Evolutionary conservation across 441 rosid species (phyloP), one percentile per base, ranked within the genome.

Genomic region (Syzygium syzygioides): DNA sequence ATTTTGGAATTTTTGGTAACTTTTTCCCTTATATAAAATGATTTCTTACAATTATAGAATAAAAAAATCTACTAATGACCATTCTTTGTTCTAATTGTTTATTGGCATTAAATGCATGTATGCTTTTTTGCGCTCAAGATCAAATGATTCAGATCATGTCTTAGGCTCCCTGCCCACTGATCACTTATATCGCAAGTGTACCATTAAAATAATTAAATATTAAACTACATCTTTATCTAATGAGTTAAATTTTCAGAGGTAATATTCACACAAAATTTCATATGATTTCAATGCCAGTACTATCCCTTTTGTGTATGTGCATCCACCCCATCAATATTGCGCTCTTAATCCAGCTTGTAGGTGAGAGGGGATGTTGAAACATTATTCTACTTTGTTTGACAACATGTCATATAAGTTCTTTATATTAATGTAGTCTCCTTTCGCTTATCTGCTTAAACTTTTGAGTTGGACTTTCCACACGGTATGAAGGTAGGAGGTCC

Each of bases 251-350:
- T 18, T 66, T 66, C 30, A 7, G 2, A 30, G 18, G 9, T 2
- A 18, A 9, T 4, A 14, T 2, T 17, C 19, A 0, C 23, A 30
- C 4, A 62, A 62, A 62, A 15, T 64, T 3, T 30, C 6, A 64
- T 0, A 15, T 14, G 3, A 3, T n/a, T 32, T 66, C 0, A 18
- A 4, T 18, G 34, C 19, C 3, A 10, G 14, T 66, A 3, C 2
- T 9, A 66, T 66, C 25, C 23, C 79, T 66, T 60, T 66, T 0
- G 0, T 66, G 20, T 26, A 11, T 26, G 30, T 26, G 30, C 15
- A 12, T 12, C 15, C 28, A 59, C 28, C 25, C 41, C 18, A 30
- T 66, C 2, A 66, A 66, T 32, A 4, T 32, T 34, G 13, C 26
- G 3, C 79, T 68, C 5, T 12, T 68, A 68, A 32, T 68, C 7